These are phyloP conservation scores for Fomitopsis palustris DNA, from an alignment of 1,284 basidiomycete genomes.

Conservation along the genomic window DNA sequence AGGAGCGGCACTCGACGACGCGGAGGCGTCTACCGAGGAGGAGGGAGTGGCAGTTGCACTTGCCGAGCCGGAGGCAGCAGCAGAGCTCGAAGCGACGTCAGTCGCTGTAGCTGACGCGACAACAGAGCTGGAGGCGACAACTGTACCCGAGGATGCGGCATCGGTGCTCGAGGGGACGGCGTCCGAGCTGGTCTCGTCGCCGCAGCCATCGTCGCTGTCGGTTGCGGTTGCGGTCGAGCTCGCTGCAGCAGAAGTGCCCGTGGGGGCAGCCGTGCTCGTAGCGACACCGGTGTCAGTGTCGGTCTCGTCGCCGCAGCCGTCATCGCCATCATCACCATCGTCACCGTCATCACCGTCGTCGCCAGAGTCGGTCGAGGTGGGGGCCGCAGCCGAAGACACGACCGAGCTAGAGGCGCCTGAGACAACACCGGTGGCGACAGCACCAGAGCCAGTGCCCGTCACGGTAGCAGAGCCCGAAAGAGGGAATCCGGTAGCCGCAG, in stretches of 20 bases:
- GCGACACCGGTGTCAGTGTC: not conserved
- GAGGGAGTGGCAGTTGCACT: not conserved
- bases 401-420: not conserved
- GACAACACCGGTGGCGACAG: not conserved
- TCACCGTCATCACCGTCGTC: not conserved
- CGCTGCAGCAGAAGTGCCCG: not conserved
- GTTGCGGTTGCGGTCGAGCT: not conserved
- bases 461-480: not conserved
- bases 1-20: slow-evolving; percentile 1
- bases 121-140: not conserved
- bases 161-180: not conserved
- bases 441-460: not conserved
- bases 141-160: not conserved
- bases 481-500: not conserved
- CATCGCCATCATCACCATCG: not conserved
- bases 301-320: not conserved
- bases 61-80: not conserved
- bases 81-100: not conserved
- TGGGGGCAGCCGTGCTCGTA: not conserved
- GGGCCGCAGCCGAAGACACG: not conserved
- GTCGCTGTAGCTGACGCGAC: not conserved
- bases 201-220: not conserved
- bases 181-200: slow-evolving; percentile 2
- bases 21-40: not conserved
- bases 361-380: not conserved